Evolutionary conservation across 2,329 filamentous ascomycete genomes (phyloP), one percentile per base, ranked within the genome.

Genomic region (Dendryphion nanum): DNA sequence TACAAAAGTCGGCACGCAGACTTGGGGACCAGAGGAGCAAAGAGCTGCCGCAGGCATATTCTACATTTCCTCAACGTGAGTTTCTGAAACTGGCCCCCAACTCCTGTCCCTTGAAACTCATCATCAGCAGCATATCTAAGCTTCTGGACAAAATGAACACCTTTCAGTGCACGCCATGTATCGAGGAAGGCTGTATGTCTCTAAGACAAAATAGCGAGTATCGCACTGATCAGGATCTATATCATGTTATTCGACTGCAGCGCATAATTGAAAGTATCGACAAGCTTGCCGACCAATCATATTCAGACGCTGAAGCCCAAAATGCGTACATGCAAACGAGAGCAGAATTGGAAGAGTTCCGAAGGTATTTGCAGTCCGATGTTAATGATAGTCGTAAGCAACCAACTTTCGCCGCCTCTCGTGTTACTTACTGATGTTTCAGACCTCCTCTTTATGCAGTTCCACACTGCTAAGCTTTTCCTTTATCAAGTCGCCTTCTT

Each of bases 41-140:
- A 61, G 71, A 32, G 69, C 70, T 2, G 58, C 70, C 10, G 63
- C 67, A 3, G 71, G 69, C 4, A 64, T 68, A 18, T 74, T 68
- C 42, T 71, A 69, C 42, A 48, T 73, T 10, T 65, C 67, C 8
- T 69, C 68, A 4, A 60, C 62, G 69, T 70, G 47, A 42, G 63
- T 55, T 8, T n/a, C 31, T 18, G 18, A n/a, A 30, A 12, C 31
- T 18, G 31, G 12, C n/a, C 30, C 4, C 23, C 23, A n/a, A 26
- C 23, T n/a, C n/a, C n/a, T n/a, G n/a, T n/a, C n/a, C n/a, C n/a
- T n/a, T n/a, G n/a, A n/a, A n/a, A n/a, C n/a, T n/a, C n/a, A n/a
- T n/a, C n/a, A n/a, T n/a, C n/a, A 23, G 4, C 34, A 70, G 64
- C 10, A 55, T 66, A 17, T 58, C 66, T 5, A 54, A 61, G 30